Conservation (phyloP, 2,329 filamentous ascomycete genomes). For the Microcyclospora pomicola region DNA sequence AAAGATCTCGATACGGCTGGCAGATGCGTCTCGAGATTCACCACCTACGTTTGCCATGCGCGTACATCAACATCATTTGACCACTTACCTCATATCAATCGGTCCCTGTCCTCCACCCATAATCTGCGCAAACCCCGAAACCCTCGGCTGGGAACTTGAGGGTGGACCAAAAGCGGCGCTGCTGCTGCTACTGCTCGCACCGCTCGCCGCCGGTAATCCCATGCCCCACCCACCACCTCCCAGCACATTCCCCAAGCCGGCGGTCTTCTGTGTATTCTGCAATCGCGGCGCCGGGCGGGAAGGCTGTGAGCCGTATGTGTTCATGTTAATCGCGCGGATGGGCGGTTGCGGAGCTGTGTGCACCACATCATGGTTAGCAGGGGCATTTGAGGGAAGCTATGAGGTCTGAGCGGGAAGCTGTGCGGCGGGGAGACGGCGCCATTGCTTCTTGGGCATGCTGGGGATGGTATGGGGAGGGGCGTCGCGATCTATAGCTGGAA, state of each 20-base stretch:
- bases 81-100: constrained; percentile 24
- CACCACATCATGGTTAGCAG: too few relatives aligned
- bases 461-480: too few relatives aligned
- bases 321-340: constrained; percentile 39
- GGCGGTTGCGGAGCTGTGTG: constrained; percentile 25
- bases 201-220: constrained; percentile 3
- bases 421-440: too few relatives aligned
- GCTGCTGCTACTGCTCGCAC: constrained; percentile 10
- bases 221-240: constrained; percentile 4
- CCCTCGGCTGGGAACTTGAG: constrained; percentile 6
- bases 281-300: constrained; percentile 16
- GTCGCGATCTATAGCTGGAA: too few relatives aligned
- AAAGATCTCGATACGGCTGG: too few relatives aligned
- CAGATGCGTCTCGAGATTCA: too few relatives aligned
- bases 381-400: too few relatives aligned
- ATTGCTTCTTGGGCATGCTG: too few relatives aligned
- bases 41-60: too few relatives aligned
- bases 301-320: constrained; percentile 31
- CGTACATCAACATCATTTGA: too few relatives aligned
- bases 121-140: constrained; percentile 23
- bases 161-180: constrained; percentile 10
- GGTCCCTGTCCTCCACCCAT: constrained; percentile 21
- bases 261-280: constrained; percentile 20
- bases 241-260: constrained; percentile 33
- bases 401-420: too few relatives aligned